Conservation (phyloP, 805 yeast species). For the Spathaspora gorwiae region DNA sequence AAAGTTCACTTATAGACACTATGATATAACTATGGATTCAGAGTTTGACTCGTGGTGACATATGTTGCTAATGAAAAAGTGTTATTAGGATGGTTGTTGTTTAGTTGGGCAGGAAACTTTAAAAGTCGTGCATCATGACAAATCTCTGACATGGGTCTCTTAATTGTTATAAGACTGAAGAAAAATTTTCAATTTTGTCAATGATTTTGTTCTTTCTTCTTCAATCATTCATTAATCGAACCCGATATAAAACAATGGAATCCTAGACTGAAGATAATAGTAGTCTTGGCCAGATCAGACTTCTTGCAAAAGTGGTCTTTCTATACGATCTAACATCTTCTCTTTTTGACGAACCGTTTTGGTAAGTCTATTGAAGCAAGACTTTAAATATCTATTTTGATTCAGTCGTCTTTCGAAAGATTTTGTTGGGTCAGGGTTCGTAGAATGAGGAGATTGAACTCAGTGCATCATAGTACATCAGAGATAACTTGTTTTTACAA, state of each 20-base stretch:
- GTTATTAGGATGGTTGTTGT: too few species aligned
- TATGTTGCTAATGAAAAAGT: too few species aligned
- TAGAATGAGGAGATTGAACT: constrained; percentile 10
- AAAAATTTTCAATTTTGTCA: not conserved
- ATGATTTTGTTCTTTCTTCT: not conserved
- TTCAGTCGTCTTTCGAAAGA: not conserved
- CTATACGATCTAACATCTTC: constrained; percentile 25
- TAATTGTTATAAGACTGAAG: too few species aligned
- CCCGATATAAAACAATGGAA: not conserved
- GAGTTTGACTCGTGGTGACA: too few species aligned
- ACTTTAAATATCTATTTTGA: constrained; percentile 6
- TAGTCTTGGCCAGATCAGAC: constrained; percentile 16
- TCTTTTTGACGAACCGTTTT: constrained; percentile 37
- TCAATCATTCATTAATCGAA: constrained; percentile 3
- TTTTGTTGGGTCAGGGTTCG: constrained; percentile 4
- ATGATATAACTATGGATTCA: too few species aligned
- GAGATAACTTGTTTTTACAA: constrained; percentile 15
- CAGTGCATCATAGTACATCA: constrained; percentile 49
- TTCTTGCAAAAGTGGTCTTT: not conserved
- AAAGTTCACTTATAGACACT: too few species aligned
- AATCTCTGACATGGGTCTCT: too few species aligned
- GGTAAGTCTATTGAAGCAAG: constrained; percentile 38
- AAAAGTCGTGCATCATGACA: too few species aligned
- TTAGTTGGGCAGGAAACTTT: too few species aligned
- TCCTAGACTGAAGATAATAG: not conserved